Percentiles rank a stretch among this genome's conserved stretches.
phyloP scores from a whole-genome alignment of 2,329 filamentous ascomycete genomes.

The Microsporum ferrugineum region DNA sequence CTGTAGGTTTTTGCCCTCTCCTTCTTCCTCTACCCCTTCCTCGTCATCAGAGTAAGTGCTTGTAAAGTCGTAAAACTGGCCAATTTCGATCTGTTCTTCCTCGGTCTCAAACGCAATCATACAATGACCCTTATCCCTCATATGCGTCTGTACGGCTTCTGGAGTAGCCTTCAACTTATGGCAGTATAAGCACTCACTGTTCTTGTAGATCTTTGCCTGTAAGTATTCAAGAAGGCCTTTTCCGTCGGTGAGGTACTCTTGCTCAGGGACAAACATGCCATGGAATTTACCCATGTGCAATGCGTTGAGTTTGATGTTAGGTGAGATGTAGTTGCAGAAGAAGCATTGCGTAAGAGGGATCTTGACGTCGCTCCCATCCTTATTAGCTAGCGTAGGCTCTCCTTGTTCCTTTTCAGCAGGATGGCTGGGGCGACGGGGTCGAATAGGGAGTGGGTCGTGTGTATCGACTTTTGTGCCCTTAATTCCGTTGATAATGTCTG shows the following conservation, averaged over 20 bases:
- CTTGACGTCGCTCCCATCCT: constrained; percentile 32
- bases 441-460: constrained; percentile 34
- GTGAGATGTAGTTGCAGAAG: constrained; percentile 83
- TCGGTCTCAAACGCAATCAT: constrained; percentile 87
- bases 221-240: constrained; percentile 71
- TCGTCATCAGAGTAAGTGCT: constrained; percentile 84
- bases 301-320: constrained; percentile 62
- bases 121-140: constrained; percentile 94
- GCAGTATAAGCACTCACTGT: constrained; percentile 79
- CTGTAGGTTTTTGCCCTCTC: constrained; percentile 39
- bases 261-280: constrained; percentile 92
- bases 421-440: constrained; percentile 33
- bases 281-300: constrained; percentile 87
- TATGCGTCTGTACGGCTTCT: constrained; percentile 82
- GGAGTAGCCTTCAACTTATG: constrained; percentile 68
- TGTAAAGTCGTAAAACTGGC: constrained; percentile 93
- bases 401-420: constrained; percentile 26
- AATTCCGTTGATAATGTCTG: constrained; percentile 63
- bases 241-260: constrained; percentile 66
- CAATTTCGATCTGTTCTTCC: constrained; percentile 83
- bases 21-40: constrained; percentile 39
- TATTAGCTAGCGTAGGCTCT: constrained; percentile 16
- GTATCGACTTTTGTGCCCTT: constrained; percentile 51
- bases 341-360: constrained; percentile 50
- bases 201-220: constrained; percentile 65